Percentiles rank a stretch among this genome's conserved stretches.
Evolutionary conservation across 192 early-diverging fungal genomes (phyloP).

Genomic region (Entomortierella lignicola): DNA sequence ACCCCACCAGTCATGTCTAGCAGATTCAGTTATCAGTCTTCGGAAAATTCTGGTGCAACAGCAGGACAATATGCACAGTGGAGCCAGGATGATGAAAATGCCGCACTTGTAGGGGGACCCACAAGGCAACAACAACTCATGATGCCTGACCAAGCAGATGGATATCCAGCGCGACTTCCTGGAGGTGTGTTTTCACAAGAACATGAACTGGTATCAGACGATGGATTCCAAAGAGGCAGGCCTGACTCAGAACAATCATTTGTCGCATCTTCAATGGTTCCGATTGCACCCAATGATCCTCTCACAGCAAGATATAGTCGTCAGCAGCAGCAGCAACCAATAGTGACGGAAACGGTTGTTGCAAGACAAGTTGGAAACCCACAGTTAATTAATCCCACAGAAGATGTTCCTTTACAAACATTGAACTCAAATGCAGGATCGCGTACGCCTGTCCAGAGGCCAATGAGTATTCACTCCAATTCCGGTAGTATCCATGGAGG

Average conservation of each 20-base stretch:
- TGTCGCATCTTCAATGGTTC: conserved; percentile 44
- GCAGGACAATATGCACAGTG: conserved; percentile 39
- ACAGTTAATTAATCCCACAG: background rate
- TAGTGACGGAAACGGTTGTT: background rate
- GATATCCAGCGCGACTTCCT: conserved; percentile 1
- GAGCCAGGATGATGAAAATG: conserved; percentile 52
- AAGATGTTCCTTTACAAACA: conserved; percentile 3
- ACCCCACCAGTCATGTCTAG: conserved; percentile 31
- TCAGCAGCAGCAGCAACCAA: conserved; percentile 3
- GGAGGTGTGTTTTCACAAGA: conserved; percentile 15
- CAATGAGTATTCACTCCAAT: conserved; percentile 10
- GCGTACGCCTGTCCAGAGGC: background rate
- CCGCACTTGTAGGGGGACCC: conserved; percentile 30
- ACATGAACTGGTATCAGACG: conserved; percentile 12
- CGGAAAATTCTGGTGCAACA: no score
- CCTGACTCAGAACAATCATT: conserved; percentile 28
- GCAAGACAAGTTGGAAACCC: background rate
- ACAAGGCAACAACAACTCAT: conserved; percentile 19
- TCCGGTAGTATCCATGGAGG: background rate
- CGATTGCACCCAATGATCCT: conserved; percentile 15
- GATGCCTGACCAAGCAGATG: conserved; percentile 1
- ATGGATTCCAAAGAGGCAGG: background rate
- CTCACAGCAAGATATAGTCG: conserved; percentile 17
- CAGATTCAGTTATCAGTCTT: conserved; percentile 33
- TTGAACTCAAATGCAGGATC: background rate